A percentile compares a stretch with the other conserved stretches of the same genome.
Evolutionary conservation across 2,329 filamentous ascomycete genomes (phyloP).

Genomic region (Lecanoromycetidae sp.): DNA sequence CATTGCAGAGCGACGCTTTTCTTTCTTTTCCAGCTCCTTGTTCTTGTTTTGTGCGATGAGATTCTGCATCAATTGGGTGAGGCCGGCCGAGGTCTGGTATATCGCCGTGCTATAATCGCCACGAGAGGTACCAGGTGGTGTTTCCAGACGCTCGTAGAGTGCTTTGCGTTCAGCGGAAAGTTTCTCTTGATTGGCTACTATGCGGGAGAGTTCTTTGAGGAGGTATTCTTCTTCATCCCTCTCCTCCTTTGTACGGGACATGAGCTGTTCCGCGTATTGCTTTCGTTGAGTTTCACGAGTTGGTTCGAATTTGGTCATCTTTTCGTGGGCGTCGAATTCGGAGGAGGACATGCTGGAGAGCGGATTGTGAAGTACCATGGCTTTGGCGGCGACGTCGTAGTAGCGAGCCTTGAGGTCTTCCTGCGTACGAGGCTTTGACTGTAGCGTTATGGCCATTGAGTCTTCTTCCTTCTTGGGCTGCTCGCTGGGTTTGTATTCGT

Average conservation of each 20-base stretch:
- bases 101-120: conserved; percentile 48
- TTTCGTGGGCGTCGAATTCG: conserved; percentile 73
- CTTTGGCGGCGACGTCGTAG: conserved; percentile 71
- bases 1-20: conserved; percentile 68
- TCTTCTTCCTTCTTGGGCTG: conserved; percentile 15
- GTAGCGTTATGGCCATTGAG: conserved; percentile 42
- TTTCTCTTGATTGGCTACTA: conserved; percentile 71
- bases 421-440: conserved; percentile 52
- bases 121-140: conserved; percentile 51
- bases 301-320: conserved; percentile 76
- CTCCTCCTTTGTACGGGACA: conserved; percentile 73
- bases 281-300: conserved; percentile 69
- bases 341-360: conserved; percentile 75
- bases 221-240: conserved; percentile 84
- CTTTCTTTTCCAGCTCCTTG: conserved; percentile 59
- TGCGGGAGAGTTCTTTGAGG: conserved; percentile 80
- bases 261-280: conserved; percentile 65
- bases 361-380: conserved; percentile 69
- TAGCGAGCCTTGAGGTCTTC: conserved; percentile 88
- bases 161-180: conserved; percentile 82
- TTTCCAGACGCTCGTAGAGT: conserved; percentile 75
- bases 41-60: conserved; percentile 45
- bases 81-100: conserved; percentile 69
- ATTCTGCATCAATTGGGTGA: conserved; percentile 69
- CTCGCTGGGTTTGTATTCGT: conserved; percentile 46